Base-by-base conservation (phyloP, 2,329 filamentous ascomycete genomes). In the Fusarium transvaalense region DNA sequence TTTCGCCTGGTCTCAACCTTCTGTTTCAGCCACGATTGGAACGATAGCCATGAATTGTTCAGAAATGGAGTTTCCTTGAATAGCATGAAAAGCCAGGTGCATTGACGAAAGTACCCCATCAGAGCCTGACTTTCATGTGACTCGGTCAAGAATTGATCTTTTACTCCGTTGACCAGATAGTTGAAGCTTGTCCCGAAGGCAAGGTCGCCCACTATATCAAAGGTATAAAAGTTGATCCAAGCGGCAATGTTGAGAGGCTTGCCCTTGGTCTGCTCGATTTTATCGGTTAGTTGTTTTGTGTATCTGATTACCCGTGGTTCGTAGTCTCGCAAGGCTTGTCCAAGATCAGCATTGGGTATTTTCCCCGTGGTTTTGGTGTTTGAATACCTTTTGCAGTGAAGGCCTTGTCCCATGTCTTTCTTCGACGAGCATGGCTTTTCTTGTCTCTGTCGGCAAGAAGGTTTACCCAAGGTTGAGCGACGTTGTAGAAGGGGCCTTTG, bases 361-460 rank as follows among this genome's bases (percentile, higher is more conserved):
- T n/a, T n/a, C n/a, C n/a, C n/a, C n/a, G n/a, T n/a, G n/a, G n/a
- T n/a, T n/a, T n/a, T n/a, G n/a, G n/a, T n/a, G n/a, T n/a, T n/a
- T n/a, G n/a, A n/a, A n/a, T 31, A 66, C 68, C 66, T 56, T 69
- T 72, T 1, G 67, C 39, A 12, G 59, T 71, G 10, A 72, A 71
- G 0, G 55, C 70, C 15, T 59, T 66, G 0, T 72, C 70, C 70
- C 70, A 72, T 0, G 58, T 38, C 32, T 67, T 71, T 5, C 70
- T 55, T 10, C 70, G 56, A 10, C 10, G 35, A 0, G 53, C 53
- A 38, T 72, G 70, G 3, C 50, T n/a, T n/a, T 54, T 66, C 2
- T 42, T 53, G 1, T 68, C 29, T 10, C 56, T 39, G 3, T 51
- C 56, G 0, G 56, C 34, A 0, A 64, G 52, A 4, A 72, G 65